These are phyloP conservation scores for Linum tenue DNA, from an alignment of 345 rosid genomes.

Conservation along the genomic window DNA sequence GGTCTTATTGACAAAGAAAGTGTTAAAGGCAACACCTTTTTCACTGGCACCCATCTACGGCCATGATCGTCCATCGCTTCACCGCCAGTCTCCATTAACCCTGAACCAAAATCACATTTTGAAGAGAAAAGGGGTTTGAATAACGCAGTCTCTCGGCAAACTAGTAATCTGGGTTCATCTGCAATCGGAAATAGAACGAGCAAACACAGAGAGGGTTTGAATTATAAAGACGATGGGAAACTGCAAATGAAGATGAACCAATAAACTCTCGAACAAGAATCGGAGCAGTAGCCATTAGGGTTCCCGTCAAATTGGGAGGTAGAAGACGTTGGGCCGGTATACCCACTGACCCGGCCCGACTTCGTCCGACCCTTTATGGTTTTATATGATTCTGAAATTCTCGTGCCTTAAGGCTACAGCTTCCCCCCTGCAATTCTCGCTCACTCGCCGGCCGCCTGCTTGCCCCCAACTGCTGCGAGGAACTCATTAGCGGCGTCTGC, in stretches of 20 bases:
- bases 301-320: neutral
- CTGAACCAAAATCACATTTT: constrained; percentile 6
- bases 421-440: too few relatives aligned
- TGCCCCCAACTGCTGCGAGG: too few relatives aligned
- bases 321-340: neutral
- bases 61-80: constrained; percentile 52
- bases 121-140: neutral
- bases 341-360: too few relatives aligned
- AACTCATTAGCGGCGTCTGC: too few relatives aligned
- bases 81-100: constrained; percentile 37
- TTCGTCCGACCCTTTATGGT: too few relatives aligned
- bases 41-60: constrained; percentile 61
- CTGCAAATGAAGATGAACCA: neutral
- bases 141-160: neutral
- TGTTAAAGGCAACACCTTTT: constrained; percentile 33
- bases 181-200: neutral
- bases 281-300: neutral
- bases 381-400: too few relatives aligned
- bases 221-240: neutral
- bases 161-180: neutral
- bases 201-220: neutral
- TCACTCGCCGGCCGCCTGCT: too few relatives aligned
- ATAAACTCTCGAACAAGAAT: neutral
- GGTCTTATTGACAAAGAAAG: too few relatives aligned
- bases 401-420: too few relatives aligned